These are phyloP conservation scores for Yarrowia divulgata DNA, from an alignment of 805 yeast genomes.

Conservation along the genomic window DNA sequence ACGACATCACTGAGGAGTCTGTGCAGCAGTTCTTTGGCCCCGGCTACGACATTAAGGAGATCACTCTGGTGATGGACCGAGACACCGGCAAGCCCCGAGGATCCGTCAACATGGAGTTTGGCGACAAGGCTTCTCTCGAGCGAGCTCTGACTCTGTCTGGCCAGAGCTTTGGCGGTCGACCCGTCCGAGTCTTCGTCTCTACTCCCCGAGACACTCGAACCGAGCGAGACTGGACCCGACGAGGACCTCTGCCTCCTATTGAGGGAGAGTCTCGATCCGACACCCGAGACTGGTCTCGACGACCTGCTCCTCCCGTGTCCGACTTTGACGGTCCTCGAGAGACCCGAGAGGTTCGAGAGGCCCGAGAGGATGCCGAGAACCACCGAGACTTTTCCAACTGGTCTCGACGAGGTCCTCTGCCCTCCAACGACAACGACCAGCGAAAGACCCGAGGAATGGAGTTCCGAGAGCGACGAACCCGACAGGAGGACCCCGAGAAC, in stretches of 20 bases:
- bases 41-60: slow-evolving; percentile 63
- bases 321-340: slow-evolving; percentile 43
- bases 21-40: slow-evolving; percentile 49
- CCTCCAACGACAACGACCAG: slow-evolving; percentile 58
- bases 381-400: slow-evolving; percentile 48
- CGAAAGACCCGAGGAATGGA: slow-evolving; percentile 42
- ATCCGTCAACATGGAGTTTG: slow-evolving; percentile 88
- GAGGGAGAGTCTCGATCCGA: slow-evolving; percentile 51
- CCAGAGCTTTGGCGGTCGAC: slow-evolving; percentile 73
- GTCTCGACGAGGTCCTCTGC: slow-evolving; percentile 55
- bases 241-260: slow-evolving; percentile 51
- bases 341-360: slow-evolving; percentile 46
- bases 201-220: slow-evolving; percentile 53
- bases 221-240: slow-evolving; percentile 45
- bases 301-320: slow-evolving; percentile 49
- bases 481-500: slow-evolving; percentile 46
- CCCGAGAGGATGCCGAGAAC: slow-evolving; percentile 48
- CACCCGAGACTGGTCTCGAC: slow-evolving; percentile 52
- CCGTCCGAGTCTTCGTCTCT: slow-evolving; percentile 75
- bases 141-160: slow-evolving; percentile 77
- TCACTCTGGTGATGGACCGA: slow-evolving; percentile 76
- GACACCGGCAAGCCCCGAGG: slow-evolving; percentile 78
- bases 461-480: slow-evolving; percentile 40
- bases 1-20: slow-evolving; percentile 74
- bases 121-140: slow-evolving; percentile 77